Evolutionary conservation across 2,329 filamentous ascomycete genomes (phyloP), one percentile per base, ranked within the genome.

Genomic region (Conoideocrella luteorostrata): DNA sequence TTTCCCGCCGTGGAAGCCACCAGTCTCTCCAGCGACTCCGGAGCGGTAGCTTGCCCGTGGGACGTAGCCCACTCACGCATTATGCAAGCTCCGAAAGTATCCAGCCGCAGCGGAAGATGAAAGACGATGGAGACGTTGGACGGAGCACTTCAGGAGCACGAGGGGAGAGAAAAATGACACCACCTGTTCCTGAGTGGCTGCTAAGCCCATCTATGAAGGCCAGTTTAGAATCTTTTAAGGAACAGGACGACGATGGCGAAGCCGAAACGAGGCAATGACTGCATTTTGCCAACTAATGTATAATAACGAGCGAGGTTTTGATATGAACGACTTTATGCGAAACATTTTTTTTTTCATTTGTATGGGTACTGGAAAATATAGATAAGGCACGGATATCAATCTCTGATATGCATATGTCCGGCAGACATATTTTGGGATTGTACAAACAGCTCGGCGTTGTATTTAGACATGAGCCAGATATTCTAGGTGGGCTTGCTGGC

Each of bases 161-260:
- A 29, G 15, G 18, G 18, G 71, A 73, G 52, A 63, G 70, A 37
- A 69, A 68, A 30, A 68, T 80, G 64, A 80, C 76, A 9, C 76
- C 78, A 10, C 77, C 77, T 2, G 78, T 82, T 32, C 78, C 78
- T 1, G 76, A 79, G 6, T 82, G 77, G 71, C 71, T 81, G 28
- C 58, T 82, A 44, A 72, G 69, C 45, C 71, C 74, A 1, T 73
- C 74, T n/a, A 61, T 68, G 40, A 66, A 70, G 45, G 68, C 67
- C 21, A 78, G 71, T 54, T 60, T 47, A 12, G 41, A 44, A 2
- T 38, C 38, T 5, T 41, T 38, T 20, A 39, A 20, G 37, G 45
- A 41, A 40, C 34, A 21, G 23, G 13, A 26, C 28, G 30, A 33
- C 5, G 32, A 29, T 26, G 40, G 15, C 18, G 38, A 38, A 24